Evolutionary conservation across 352 stramenopile genomes (phyloP), one percentile per base, ranked within the genome.

Genomic region (Pythium periplocum): DNA sequence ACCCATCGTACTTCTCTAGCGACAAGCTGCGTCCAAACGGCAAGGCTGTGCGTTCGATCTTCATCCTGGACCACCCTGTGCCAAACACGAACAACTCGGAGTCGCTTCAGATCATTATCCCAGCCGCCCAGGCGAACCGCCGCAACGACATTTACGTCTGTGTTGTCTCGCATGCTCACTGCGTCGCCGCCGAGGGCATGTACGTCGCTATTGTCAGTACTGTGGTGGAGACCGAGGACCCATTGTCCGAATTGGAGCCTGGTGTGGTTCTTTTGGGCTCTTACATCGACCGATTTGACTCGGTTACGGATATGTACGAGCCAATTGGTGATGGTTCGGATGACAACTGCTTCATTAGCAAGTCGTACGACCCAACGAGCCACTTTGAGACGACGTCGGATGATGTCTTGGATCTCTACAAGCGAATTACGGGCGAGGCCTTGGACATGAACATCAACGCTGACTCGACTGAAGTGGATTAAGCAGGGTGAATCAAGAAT

Each of bases 121-220:
- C 97, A 30, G 96, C 96, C n/a, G 77, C 86, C 7, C 91, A 98
- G 70, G 91, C 97, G 32, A 83, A 90, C 66, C 93, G 96, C 62
- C 75, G 87, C 45, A 97, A 99, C 76, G 97, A 99, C 73, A 98
- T 99, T 55, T 99, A 99, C 79, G 93, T 99, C 33, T 98, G 90
- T 62, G 90, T 98, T 42, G 83, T 99, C 53, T 98, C 93, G 46
- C 87, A 90, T 57, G 81, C 86, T 12, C 95, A 99, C 69, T 92
- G 95, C 49, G 96, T 99, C 39, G 90, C 94, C 30, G 89, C 96
- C 8, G 84, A 90, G 67, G 96, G 96, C 59, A 97, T 98, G 68
- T 99, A 99, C 73, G 93, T 99, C 56, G 96, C 96, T 43, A 99
- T 99, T 63, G 96, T 98, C 45, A 98, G 91, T 37, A 99, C 97